Evolutionary conservation across 2,329 filamentous ascomycete genomes (phyloP).

Genomic region (Paramyrothecium roridum): DNA sequence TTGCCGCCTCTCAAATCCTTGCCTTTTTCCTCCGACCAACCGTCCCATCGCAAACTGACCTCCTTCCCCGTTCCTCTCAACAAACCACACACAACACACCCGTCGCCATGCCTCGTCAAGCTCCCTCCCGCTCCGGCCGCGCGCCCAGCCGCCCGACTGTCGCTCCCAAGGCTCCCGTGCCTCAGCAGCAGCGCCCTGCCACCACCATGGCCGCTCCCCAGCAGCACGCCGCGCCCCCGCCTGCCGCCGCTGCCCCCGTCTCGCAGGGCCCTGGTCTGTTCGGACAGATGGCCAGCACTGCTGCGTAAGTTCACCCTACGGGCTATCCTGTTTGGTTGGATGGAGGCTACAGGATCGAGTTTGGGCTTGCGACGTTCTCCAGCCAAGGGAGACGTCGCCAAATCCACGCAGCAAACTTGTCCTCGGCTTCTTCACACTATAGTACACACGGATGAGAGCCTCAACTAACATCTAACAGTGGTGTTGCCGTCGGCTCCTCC

Average conservation of each 20-base stretch:
- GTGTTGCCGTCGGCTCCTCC: constrained; percentile 93
- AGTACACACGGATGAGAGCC: no score
- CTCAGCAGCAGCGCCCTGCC: constrained; percentile 66
- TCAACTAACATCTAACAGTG: constrained; percentile 53
- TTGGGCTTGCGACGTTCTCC: no score
- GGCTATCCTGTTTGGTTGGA: no score
- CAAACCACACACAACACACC: constrained; percentile 25
- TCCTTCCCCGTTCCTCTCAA: constrained; percentile 5
- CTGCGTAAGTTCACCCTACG: constrained; percentile 73
- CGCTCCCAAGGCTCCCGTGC: constrained; percentile 51
- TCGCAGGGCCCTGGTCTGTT: constrained; percentile 80
- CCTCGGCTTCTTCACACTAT: no score
- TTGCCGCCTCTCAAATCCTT: constrained; percentile 6
- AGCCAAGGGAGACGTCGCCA: no score
- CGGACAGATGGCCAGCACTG: constrained; percentile 95
- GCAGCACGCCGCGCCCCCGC: constrained; percentile 27
- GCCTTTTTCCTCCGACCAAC: constrained; percentile 6
- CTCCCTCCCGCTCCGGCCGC: constrained; percentile 54
- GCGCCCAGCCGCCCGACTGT: constrained; percentile 66
- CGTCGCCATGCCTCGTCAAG: constrained; percentile 68
- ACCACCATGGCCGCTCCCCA: constrained; percentile 59
- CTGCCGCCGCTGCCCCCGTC: constrained; percentile 31
- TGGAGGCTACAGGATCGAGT: no score
- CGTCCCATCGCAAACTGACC: constrained; percentile 8
- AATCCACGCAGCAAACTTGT: no score